Percentiles rank a stretch among this genome's conserved stretches.
These are phyloP conservation scores for Annulohypoxylon nitens DNA, from an alignment of 495 filamentous ascomycete genomes.

Conservation along the genomic window DNA sequence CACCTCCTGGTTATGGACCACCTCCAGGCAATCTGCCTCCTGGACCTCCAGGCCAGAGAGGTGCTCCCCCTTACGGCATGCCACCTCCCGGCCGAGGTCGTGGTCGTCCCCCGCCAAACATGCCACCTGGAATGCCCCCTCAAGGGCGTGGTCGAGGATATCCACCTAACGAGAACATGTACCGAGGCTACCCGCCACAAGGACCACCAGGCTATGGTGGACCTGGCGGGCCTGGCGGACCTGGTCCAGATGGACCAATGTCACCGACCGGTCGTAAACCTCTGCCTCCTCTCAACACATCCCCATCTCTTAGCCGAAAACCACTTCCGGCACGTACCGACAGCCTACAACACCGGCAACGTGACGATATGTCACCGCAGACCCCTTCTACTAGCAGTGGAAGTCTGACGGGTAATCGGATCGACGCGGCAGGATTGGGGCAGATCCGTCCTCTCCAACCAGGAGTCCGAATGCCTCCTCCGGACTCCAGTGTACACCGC, in stretches of 20 bases:
- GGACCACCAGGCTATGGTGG: constrained; percentile 34
- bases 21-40: constrained; percentile 38
- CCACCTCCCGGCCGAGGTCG: constrained; percentile 49
- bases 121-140: constrained; percentile 43
- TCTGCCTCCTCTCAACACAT: constrained; percentile 51
- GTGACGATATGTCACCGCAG: constrained; percentile 47
- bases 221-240: constrained; percentile 32
- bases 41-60: constrained; percentile 39
- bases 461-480: constrained; percentile 25
- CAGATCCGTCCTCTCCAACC: constrained; percentile 53
- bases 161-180: constrained; percentile 46
- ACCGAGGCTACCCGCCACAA: constrained; percentile 43
- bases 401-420: constrained; percentile 72
- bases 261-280: constrained; percentile 48
- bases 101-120: constrained; percentile 56
- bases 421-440: constrained; percentile 75
- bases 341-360: constrained; percentile 54
- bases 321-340: constrained; percentile 68
- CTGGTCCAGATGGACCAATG: constrained; percentile 26
- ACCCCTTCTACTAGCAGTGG: constrained; percentile 65
- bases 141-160: constrained; percentile 44
- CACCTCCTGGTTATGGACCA: constrained; percentile 45
- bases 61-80: constrained; percentile 50
- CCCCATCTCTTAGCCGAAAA: constrained; percentile 65
- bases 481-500: constrained; percentile 41